Percentiles rank a stretch among this genome's conserved stretches.
Conservation (phyloP, 140 eudicot species). For the Senecio squalidus region DNA sequence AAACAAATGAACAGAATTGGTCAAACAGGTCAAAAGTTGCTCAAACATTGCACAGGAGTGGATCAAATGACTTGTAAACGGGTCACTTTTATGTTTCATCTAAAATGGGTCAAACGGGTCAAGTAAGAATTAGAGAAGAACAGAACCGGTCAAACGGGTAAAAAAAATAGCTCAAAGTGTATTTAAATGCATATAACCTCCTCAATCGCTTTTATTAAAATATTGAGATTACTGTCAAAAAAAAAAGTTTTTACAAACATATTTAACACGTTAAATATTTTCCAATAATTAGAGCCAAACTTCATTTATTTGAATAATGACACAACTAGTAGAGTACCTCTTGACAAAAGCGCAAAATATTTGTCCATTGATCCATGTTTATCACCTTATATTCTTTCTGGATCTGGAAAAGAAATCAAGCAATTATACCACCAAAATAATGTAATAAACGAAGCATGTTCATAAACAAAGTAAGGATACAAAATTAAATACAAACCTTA, state of each 20-base stretch:
- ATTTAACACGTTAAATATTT: background rate
- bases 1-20: constrained; percentile 7
- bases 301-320: background rate
- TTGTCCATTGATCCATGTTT: constrained; percentile 80
- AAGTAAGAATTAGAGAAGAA: background rate
- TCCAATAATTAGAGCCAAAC: too few species aligned
- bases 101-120: background rate
- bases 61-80: background rate
- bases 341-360: constrained; percentile 66
- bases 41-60: too few species aligned
- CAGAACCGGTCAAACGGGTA: too few species aligned
- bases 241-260: background rate
- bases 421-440: background rate
- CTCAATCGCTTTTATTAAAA: background rate
- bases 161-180: background rate
- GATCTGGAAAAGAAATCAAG: constrained; percentile 24
- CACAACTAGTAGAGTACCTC: constrained; percentile 46
- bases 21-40: too few species aligned
- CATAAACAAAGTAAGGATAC: background rate
- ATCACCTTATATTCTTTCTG: constrained; percentile 81
- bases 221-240: background rate
- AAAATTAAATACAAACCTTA: constrained; percentile 43
- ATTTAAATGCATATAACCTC: background rate
- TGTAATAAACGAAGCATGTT: background rate
- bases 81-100: background rate